These are phyloP conservation scores for Blastobotrys robertii DNA, from an alignment of 805 yeast species.

Conservation along the genomic window DNA sequence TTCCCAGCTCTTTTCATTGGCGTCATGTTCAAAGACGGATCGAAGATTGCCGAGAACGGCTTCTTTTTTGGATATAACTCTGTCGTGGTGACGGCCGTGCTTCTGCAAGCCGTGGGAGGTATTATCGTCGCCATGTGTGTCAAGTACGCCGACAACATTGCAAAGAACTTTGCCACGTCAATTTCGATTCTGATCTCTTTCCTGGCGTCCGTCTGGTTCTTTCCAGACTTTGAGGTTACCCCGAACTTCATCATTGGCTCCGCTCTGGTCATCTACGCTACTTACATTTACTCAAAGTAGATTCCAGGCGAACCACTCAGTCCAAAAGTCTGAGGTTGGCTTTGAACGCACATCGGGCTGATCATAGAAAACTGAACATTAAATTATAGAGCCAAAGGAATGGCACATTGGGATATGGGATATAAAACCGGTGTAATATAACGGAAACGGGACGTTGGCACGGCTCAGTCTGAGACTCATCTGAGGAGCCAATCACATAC, in stretches of 20 bases:
- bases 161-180: slow-evolving; percentile 34
- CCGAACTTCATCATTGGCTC: slow-evolving; percentile 29
- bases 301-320: no score
- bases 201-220: slow-evolving; percentile 27
- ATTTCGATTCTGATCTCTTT: slow-evolving; percentile 32
- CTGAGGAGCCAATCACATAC: no score
- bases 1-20: slow-evolving; percentile 32
- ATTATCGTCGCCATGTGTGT: slow-evolving; percentile 34
- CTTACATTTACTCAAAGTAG: slow-evolving; percentile 26
- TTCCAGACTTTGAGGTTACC: slow-evolving; percentile 29
- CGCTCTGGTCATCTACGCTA: slow-evolving; percentile 27
- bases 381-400: no score
- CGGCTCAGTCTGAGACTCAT: no score
- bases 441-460: no score
- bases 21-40: slow-evolving; percentile 28
- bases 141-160: slow-evolving; percentile 35
- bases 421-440: no score
- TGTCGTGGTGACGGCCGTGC: slow-evolving; percentile 30
- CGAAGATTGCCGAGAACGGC: slow-evolving; percentile 26
- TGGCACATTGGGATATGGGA: no score
- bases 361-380: no score
- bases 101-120: slow-evolving; percentile 33
- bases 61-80: slow-evolving; percentile 32
- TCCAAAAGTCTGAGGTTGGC: no score
- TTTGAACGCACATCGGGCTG: no score